A percentile compares a stretch with the other conserved stretches of the same genome.
Conservation (phyloP, 192 early-diverging fungal genomes). For the Entophlyctis helioformis region DNA sequence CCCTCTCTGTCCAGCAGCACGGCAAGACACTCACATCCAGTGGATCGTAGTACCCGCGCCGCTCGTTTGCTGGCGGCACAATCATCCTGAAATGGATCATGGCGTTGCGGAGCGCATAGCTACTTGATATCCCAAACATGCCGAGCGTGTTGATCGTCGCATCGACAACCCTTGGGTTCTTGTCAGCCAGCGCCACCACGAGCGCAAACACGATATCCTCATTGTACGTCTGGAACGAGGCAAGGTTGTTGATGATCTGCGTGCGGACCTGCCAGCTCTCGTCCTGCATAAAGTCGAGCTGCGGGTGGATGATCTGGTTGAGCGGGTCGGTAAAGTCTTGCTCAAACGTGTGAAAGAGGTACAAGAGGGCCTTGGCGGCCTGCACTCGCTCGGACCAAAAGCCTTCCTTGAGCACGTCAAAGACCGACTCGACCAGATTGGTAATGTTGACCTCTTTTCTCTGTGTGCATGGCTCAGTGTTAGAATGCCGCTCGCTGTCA, state of each 20-base stretch:
- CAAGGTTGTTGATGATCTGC: conserved; percentile 17
- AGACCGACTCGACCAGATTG: conserved; percentile 13
- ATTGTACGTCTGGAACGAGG: conserved; percentile 12
- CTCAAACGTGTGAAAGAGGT: conserved; percentile 23
- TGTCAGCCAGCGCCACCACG: conserved; percentile 18
- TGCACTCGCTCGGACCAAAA: conserved; percentile 23
- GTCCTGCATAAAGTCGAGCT: conserved; percentile 18
- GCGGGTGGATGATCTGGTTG: conserved; percentile 16
- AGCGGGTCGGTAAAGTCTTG: conserved; percentile 25
- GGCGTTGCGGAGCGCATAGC: too few species aligned
- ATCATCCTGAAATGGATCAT: too few species aligned
- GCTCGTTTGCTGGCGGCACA: too few species aligned
- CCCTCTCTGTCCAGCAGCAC: too few species aligned
- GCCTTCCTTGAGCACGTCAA: conserved; percentile 14
- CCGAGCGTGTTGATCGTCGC: too few species aligned
- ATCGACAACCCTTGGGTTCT: too few species aligned
- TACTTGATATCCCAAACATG: too few species aligned
- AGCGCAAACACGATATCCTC: conserved; percentile 11
- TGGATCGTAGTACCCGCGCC: too few species aligned
- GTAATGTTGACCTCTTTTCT: conserved; percentile 7
- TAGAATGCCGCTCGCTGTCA: too few species aligned
- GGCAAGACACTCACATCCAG: too few species aligned
- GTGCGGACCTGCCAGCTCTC: conserved; percentile 23
- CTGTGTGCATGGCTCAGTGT: too few species aligned
- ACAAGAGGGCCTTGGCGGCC: conserved; percentile 29